These are phyloP conservation scores for Aphanomyces stellatus DNA, from an alignment of 352 stramenopile species.

Conservation along the genomic window DNA sequence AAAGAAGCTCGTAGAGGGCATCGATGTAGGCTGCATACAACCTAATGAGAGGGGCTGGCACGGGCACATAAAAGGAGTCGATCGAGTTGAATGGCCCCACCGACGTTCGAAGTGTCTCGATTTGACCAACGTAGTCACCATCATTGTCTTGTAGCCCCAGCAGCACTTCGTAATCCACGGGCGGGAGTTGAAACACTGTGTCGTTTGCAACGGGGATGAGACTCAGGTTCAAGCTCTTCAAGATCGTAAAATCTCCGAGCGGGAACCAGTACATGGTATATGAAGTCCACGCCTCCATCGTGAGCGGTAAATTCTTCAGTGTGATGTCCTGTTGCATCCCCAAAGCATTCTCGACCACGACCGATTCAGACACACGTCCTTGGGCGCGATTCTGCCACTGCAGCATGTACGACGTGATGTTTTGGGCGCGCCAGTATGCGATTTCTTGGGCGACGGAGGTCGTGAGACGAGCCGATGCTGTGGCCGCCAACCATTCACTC, in stretches of 20 bases:
- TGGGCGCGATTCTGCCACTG: slow-evolving; percentile 1
- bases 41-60: neutral
- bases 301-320: neutral
- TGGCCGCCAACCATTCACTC: neutral
- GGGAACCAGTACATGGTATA: neutral
- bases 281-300: neutral
- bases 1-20: neutral
- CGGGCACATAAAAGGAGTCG: neutral
- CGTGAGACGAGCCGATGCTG: neutral
- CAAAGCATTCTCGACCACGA: slow-evolving; percentile 10
- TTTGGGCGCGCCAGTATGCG: neutral
- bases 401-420: neutral
- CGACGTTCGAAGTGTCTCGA: neutral
- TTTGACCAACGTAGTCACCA: neutral
- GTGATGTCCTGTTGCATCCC: neutral
- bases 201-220: neutral
- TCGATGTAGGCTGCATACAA: neutral
- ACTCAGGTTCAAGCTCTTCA: neutral
- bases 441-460: neutral
- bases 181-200: neutral
- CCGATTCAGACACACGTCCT: neutral
- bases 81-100: neutral
- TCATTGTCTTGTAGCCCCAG: neutral
- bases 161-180: neutral
- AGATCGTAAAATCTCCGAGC: neutral